phyloP scores from a whole-genome alignment of 129 eudicot species.

The Rutidosis leptorrhynchoides region DNA sequence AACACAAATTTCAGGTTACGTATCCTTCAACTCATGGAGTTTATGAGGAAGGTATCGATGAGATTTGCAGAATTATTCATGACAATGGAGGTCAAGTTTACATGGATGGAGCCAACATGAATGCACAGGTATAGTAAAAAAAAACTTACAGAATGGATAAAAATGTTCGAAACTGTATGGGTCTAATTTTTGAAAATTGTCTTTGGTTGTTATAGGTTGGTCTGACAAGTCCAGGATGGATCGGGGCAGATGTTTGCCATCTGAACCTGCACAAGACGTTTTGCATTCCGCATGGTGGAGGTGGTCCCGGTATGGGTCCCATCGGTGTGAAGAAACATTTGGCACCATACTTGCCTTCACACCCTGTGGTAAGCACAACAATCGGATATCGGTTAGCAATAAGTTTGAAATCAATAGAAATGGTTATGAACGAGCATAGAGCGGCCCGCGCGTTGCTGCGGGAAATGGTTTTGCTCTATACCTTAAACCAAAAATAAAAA shows the following conservation, averaged over 20 bases:
- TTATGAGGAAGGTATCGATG: conserved; percentile 96
- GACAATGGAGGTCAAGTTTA: conserved; percentile 98
- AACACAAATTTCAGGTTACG: conserved; percentile 55
- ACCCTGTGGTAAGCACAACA: conserved; percentile 77
- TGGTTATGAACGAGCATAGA: too few species aligned
- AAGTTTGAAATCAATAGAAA: neutral
- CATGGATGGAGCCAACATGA: conserved; percentile 99
- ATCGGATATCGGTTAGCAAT: neutral
- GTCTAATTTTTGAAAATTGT: too few species aligned
- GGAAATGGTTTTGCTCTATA: too few species aligned
- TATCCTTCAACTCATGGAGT: conserved; percentile 99
- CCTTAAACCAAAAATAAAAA: too few species aligned
- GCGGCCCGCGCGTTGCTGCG: too few species aligned
- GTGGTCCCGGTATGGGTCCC: conserved; percentile 99
- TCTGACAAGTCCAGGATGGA: conserved; percentile 92
- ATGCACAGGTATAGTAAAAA: conserved; percentile 71
- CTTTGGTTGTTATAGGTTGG: conserved; percentile 59
- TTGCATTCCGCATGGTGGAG: conserved; percentile 99
- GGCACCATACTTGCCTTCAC: conserved; percentile 94
- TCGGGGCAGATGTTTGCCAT: conserved; percentile 99
- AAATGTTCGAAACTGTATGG: too few species aligned
- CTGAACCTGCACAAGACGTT: conserved; percentile 95
- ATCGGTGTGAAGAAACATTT: conserved; percentile 95
- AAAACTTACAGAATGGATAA: neutral
- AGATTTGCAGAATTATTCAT: conserved; percentile 87